Evolutionary conservation across 1,284 basidiomycete species (phyloP).

Genomic region (Austropuccinia psidii): DNA sequence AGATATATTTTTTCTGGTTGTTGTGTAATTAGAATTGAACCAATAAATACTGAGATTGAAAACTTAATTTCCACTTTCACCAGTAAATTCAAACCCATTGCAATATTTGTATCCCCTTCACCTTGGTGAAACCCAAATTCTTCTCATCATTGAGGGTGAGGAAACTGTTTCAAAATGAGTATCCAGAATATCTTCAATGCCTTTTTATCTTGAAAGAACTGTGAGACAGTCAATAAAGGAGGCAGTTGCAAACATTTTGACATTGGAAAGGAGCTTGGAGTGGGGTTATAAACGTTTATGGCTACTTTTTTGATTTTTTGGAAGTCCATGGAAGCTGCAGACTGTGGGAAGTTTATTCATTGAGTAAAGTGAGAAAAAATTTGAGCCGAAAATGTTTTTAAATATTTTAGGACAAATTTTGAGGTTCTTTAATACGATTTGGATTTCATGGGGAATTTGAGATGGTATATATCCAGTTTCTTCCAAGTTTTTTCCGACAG

Average conservation of each 20-base stretch:
- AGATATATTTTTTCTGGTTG: background rate
- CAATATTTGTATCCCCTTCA: background rate
- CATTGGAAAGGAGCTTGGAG: background rate
- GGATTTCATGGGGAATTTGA: background rate
- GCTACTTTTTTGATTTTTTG: background rate
- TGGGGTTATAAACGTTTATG: background rate
- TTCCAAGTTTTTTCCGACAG: background rate
- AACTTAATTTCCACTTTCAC: background rate
- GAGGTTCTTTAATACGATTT: background rate
- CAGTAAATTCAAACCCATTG: background rate
- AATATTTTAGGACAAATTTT: background rate
- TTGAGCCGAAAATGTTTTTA: background rate
- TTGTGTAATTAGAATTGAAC: slow-evolving; percentile 18
- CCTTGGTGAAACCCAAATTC: slow-evolving; percentile 6
- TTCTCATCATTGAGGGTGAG: background rate
- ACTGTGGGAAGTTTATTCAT: background rate
- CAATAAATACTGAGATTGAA: slow-evolving; percentile 3
- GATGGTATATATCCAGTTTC: background rate
- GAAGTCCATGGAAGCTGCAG: background rate
- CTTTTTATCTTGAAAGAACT: background rate
- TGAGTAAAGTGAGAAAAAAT: background rate
- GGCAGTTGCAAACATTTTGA: background rate
- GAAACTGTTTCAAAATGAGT: background rate
- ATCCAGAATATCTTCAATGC: slow-evolving; percentile 18
- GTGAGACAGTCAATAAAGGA: slow-evolving; percentile 1